A percentile compares a stretch with the other conserved stretches of the same genome.
Conservation (phyloP, 495 filamentous ascomycete species). For the Penicillium parvum region DNA sequence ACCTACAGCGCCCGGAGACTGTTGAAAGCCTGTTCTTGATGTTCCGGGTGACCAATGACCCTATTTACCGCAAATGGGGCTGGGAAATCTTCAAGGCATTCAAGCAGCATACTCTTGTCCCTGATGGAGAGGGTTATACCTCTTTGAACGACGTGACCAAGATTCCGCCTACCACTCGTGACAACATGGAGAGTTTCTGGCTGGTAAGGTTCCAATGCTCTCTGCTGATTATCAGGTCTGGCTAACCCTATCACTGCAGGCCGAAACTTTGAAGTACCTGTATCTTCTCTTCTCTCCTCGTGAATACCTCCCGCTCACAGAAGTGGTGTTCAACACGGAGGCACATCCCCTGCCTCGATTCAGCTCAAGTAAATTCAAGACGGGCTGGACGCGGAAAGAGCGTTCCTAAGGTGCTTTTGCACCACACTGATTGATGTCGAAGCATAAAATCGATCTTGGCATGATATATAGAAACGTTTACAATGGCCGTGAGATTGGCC, state of each 20-base stretch:
- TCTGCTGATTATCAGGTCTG: background rate
- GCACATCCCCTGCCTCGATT: conserved; percentile 2
- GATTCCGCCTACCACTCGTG: conserved; percentile 30
- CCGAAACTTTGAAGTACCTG: conserved; percentile 86
- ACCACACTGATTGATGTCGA: too few relatives aligned
- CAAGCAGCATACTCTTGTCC: conserved; percentile 61
- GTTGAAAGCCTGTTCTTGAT: conserved; percentile 84
- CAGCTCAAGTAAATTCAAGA: conserved; percentile 1
- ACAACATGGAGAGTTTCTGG: conserved; percentile 86
- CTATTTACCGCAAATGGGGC: conserved; percentile 77
- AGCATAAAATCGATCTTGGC: too few relatives aligned
- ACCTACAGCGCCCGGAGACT: conserved; percentile 80
- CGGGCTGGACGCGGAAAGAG: conserved; percentile 5
- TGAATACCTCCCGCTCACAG: conserved; percentile 1
- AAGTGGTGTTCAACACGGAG: conserved; percentile 5
- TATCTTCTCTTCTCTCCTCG: conserved; percentile 69
- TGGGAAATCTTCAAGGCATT: conserved; percentile 88
- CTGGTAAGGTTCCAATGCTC: conserved; percentile 30
- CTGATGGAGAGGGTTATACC: conserved; percentile 50
- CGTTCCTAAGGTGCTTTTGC: background rate
- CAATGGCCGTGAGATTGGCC: too few relatives aligned
- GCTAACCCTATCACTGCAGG: conserved; percentile 24
- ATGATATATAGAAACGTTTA: too few relatives aligned
- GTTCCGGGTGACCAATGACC: conserved; percentile 83
- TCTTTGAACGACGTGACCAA: conserved; percentile 11